phyloP scores from a whole-genome alignment of 148 eudicot genomes.

The Rhododendron ferrugineum region DNA sequence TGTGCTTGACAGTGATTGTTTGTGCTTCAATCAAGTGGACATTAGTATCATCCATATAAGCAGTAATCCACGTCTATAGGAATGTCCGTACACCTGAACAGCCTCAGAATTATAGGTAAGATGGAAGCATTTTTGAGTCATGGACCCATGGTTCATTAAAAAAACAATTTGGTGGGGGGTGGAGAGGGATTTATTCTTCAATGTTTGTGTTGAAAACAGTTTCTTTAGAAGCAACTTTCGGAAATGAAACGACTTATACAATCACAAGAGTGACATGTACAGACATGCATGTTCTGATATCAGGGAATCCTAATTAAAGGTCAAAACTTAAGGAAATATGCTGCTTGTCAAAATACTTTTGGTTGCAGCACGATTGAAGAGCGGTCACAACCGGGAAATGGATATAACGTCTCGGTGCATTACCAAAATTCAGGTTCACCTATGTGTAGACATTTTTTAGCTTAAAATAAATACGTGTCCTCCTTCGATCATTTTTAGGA shows the following conservation, averaged over 20 bases:
- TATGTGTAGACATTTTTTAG: neutral
- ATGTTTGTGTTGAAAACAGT: neutral
- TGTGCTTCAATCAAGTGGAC: constrained; percentile 30
- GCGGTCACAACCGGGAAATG: neutral
- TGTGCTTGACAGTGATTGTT: constrained; percentile 23
- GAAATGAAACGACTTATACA: neutral
- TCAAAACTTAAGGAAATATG: neutral
- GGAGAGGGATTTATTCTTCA: constrained; percentile 18
- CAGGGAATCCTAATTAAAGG: neutral
- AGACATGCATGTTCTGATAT: neutral
- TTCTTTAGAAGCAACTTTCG: constrained; percentile 12
- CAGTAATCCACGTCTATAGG: neutral
- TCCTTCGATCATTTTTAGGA: neutral
- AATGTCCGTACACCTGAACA: constrained; percentile 10
- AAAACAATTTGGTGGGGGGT: neutral
- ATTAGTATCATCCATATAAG: constrained; percentile 5
- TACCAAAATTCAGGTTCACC: neutral
- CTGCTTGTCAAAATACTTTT: neutral
- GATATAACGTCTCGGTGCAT: neutral
- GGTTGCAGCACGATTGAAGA: neutral
- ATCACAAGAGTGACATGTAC: neutral
- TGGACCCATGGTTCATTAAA: neutral
- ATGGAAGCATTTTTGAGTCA: neutral
- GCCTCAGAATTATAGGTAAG: neutral
- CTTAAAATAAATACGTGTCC: neutral